Base-by-base conservation (phyloP, 768 basidiomycete genomes). In the Podaxis sp. region DNA sequence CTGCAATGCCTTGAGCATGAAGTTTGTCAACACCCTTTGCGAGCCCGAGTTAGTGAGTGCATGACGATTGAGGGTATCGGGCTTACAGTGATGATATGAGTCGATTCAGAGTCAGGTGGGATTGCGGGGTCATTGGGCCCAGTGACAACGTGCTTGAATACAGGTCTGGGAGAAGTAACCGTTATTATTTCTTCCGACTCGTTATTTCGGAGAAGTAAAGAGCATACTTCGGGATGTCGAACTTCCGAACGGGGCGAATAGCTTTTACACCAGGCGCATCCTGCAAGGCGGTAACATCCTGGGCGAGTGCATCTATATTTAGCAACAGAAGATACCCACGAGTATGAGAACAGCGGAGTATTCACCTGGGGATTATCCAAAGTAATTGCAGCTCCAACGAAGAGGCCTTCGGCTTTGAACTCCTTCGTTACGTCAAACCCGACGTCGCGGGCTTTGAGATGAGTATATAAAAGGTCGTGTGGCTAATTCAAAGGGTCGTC, bases 11-110 rank as follows among this genome's bases (percentile, higher is more conserved):
- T 64, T 80, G 68, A 4, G 85, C 85, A 68, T 90, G 88, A 20
- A 88, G 77, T 64, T 81, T 83, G 67, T 89, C 84, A 1, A 89
- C 88, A 20, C 86, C 84, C 84, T 86, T 46, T 30, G 38, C n/a
- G n/a, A 4, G 12, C 26, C n/a, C 20, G 33, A 46, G 44, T 50
- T 30, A 15, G 17, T 58, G 33, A 58, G 36, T 28, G 57, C n/a
- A n/a, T 44, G 4, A 51, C 37, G 52, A 40, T 30, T 56, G 33
- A 22, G 5, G 28, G 4, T 28, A 46, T 63, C 46, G 36, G n/a
- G 69, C 75, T 64, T 65, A 84, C 86, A 30, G 83, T 86, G 56
- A 85, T 65, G 52, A 84, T 71, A 66, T 87, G 86, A 0, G 86
- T 82, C 0, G 82, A 81, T 66, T 82, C 73, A 3, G 78, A 62